Evolutionary conservation across 306 rosid genomes (phyloP), one percentile per base, ranked within the genome.

Genomic region (Cyclanthera cordifolia): DNA sequence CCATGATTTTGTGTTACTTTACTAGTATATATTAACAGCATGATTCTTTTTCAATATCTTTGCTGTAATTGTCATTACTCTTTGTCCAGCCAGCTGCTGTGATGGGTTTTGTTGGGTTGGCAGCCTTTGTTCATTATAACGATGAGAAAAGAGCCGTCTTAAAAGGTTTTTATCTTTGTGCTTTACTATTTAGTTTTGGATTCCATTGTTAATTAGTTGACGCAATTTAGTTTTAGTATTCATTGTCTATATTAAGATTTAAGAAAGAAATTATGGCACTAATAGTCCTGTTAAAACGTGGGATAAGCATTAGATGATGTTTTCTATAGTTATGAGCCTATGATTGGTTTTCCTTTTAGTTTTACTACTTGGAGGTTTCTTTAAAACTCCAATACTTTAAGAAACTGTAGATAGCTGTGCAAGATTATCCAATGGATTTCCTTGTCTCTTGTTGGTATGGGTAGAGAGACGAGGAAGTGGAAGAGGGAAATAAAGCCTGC

Each of bases 141-240:
- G 96, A 92, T 59, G 97, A 89, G 84, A 92, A 79, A 69, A 82
- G 97, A 78, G 88, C 83, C 34, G 81, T 85, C 81, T 73, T 72
- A 0, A 92, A 84, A 92, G 97, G 97, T 92, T 78, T 48, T 10
- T 28, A 46, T 15, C 43, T 80, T 49, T 45, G 8, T 32, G 15
- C 28, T 58, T 25, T 37, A 12, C 15, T 63, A 15, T 54, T 55
- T 25, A 57, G 45, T 51, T 2, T 16, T 67, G 28, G 53, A 5
- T 19, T 11, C 69, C 54, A 28, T 20, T 28, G 32, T 27, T 63
- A 8, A 27, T 66, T 39, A 46, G 71, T 56, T 64, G 24, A 11
- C 32, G 28, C 60, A 48, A 69, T 30, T 19, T 32, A 47, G 50
- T 41, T 21, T 65, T 30, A 41, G 51, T 14, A 23, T 65, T 63